A percentile compares a stretch with the other conserved stretches of the same genome.
Conservation (phyloP, 2,329 filamentous ascomycete genomes). For the Trichoderma asperellum region DNA sequence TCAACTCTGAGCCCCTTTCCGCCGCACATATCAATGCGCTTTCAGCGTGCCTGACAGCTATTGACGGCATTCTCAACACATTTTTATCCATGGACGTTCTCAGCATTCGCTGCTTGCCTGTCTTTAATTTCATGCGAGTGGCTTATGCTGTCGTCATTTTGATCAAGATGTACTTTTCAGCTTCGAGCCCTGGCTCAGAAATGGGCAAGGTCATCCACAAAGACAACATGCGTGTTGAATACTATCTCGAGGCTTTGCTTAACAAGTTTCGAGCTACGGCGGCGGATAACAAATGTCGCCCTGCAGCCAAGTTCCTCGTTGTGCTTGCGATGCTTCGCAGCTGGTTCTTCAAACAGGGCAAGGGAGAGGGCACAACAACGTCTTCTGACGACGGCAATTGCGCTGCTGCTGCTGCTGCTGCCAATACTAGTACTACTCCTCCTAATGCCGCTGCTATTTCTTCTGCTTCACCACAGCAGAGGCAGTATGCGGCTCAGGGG, state of each 20-base stretch:
- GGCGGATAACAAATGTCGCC: conserved; percentile 64
- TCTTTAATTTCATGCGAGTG: conserved; percentile 72
- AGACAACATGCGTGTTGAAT: conserved; percentile 65
- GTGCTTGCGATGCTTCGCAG: conserved; percentile 70
- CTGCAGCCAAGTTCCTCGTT: conserved; percentile 71
- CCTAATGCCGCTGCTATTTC: background rate
- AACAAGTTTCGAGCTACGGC: conserved; percentile 68
- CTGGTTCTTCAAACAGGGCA: conserved; percentile 65
- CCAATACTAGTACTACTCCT: background rate
- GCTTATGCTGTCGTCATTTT: conserved; percentile 72
- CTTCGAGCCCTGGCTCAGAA: conserved; percentile 64
- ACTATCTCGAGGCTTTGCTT: conserved; percentile 71
- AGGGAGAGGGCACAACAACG: conserved; percentile 30
- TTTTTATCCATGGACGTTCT: conserved; percentile 65
- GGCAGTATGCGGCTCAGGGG: background rate
- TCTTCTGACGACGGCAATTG: conserved; percentile 7
- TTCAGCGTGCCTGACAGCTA: conserved; percentile 66
- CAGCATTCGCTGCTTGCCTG: conserved; percentile 66
- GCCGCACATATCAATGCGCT: conserved; percentile 67
- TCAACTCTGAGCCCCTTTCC: conserved; percentile 46
- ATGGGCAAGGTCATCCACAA: conserved; percentile 72
- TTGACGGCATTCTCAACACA: conserved; percentile 67
- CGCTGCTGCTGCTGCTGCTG: background rate
- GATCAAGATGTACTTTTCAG: conserved; percentile 74
- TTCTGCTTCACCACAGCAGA: conserved; percentile 4